Evolutionary conservation across 2,329 filamentous ascomycete species (phyloP).

Genomic region (Paradendryphiella salina): DNA sequence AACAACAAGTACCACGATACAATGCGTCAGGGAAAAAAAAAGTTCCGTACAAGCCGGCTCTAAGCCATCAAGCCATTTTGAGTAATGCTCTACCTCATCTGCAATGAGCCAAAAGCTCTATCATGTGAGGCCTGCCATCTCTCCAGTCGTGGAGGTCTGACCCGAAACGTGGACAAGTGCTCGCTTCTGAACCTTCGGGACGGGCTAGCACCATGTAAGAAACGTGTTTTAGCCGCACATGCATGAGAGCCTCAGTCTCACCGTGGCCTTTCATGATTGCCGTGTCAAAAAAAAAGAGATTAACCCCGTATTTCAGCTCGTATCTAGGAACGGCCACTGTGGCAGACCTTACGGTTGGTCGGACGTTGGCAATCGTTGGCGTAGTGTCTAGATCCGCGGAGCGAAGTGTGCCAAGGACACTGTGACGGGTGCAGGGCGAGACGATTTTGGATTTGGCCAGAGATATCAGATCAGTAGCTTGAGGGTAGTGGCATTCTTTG

Average conservation of each 20-base stretch:
- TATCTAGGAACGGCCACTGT: slow-evolving; percentile 5
- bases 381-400: slow-evolving; percentile 1
- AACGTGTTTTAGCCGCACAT: slow-evolving; percentile 3
- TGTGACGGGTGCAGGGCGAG: neutral
- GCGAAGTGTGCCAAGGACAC: slow-evolving; percentile 1
- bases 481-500: neutral
- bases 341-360: slow-evolving; percentile 5
- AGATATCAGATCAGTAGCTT: neutral
- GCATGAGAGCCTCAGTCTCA: slow-evolving; percentile 3
- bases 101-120: neutral
- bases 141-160: neutral
- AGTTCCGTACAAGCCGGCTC: slow-evolving; percentile 1
- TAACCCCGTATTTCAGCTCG: slow-evolving; percentile 11
- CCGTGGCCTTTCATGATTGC: slow-evolving; percentile 2
- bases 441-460: neutral
- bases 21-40: neutral
- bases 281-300: slow-evolving; percentile 1
- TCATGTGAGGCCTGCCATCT: neutral
- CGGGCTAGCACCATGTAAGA: slow-evolving; percentile 7
- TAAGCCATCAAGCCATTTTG: neutral
- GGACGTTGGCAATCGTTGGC: slow-evolving; percentile 2
- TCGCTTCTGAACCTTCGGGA: slow-evolving; percentile 6
- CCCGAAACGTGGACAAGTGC: neutral
- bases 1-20: neutral
- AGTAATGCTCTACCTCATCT: neutral